phyloP scores from a whole-genome alignment of 202 grass and related monocot species.

The Setaria italica region DNA sequence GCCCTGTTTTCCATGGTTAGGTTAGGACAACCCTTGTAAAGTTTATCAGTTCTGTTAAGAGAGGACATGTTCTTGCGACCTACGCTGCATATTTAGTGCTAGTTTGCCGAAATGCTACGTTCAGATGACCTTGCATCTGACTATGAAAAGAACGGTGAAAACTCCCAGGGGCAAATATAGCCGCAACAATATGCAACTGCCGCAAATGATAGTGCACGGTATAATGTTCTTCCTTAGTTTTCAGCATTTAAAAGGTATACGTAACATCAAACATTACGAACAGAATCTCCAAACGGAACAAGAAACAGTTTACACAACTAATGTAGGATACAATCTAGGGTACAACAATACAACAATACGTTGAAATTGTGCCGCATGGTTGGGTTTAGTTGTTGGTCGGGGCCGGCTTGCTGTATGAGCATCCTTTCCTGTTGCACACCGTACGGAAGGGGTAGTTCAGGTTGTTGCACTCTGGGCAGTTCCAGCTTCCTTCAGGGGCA shows the following conservation, averaged over 20 bases:
- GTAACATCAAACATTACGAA: slow-evolving; percentile 26
- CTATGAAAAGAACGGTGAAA: neutral
- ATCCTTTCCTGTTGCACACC: slow-evolving; percentile 85
- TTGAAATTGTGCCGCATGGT: neutral
- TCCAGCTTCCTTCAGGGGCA: slow-evolving; percentile 88
- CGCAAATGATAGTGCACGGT: neutral
- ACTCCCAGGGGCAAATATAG: neutral
- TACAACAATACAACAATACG: slow-evolving; percentile 34
- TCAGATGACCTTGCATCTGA: neutral
- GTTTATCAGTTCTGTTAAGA: neutral
- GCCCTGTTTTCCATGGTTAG: slow-evolving; percentile 10
- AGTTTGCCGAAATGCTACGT: neutral
- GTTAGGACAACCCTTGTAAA: slow-evolving; percentile 39
- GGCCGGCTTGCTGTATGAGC: slow-evolving; percentile 60
- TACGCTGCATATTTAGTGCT: neutral
- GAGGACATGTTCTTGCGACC: too few relatives aligned
- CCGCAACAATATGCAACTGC: too few relatives aligned
- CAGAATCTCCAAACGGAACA: neutral
- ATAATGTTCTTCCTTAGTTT: neutral
- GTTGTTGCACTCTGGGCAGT: slow-evolving; percentile 80
- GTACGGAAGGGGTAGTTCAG: slow-evolving; percentile 89
- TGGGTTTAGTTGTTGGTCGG: slow-evolving; percentile 33
- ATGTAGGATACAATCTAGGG: slow-evolving; percentile 11
- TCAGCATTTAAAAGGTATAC: neutral
- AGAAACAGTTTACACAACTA: slow-evolving; percentile 8